A percentile compares a stretch with the other conserved stretches of the same genome.
Evolutionary conservation across 352 stramenopile species (phyloP).

Genomic region (Globisporangium perplexum): DNA sequence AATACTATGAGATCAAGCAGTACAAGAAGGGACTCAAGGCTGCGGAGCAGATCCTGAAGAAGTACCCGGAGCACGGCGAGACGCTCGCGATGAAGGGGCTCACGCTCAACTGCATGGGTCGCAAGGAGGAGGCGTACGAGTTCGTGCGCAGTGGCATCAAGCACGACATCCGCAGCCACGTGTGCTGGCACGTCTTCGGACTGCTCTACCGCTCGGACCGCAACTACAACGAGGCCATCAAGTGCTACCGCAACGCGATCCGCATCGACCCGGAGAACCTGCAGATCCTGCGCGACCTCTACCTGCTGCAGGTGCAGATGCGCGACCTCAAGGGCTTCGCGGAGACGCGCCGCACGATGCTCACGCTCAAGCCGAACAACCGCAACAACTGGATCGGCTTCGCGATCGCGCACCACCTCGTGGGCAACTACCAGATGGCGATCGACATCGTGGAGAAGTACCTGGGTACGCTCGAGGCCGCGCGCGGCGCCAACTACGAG

Average conservation of each 20-base stretch:
- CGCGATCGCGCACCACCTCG: conserved; percentile 94
- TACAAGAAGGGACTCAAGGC: conserved; percentile 99
- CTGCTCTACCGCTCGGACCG: conserved; percentile 95
- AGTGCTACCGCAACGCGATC: conserved; percentile 97
- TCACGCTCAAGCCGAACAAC: conserved; percentile 93
- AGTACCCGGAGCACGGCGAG: conserved; percentile 96
- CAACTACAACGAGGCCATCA: conserved; percentile 97
- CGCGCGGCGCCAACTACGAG: conserved; percentile 82
- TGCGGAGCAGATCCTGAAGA: conserved; percentile 94
- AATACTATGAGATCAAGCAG: conserved; percentile 98
- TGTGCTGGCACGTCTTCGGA: conserved; percentile 99
- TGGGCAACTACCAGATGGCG: conserved; percentile 89
- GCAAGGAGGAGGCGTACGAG: conserved; percentile 95
- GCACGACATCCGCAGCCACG: conserved; percentile 92
- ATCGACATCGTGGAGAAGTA: conserved; percentile 97
- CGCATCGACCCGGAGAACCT: conserved; percentile 96
- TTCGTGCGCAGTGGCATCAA: conserved; percentile 93
- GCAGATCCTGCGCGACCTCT: conserved; percentile 96
- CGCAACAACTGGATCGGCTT: conserved; percentile 97
- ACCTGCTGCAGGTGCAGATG: conserved; percentile 94
- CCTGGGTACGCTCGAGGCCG: conserved; percentile 81
- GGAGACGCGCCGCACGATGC: conserved; percentile 91
- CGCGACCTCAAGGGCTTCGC: conserved; percentile 90
- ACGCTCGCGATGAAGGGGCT: conserved; percentile 98
- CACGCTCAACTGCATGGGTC: conserved; percentile 92